Base-by-base conservation (phyloP, 305 asterid species). In the Lippia alba region DNA sequence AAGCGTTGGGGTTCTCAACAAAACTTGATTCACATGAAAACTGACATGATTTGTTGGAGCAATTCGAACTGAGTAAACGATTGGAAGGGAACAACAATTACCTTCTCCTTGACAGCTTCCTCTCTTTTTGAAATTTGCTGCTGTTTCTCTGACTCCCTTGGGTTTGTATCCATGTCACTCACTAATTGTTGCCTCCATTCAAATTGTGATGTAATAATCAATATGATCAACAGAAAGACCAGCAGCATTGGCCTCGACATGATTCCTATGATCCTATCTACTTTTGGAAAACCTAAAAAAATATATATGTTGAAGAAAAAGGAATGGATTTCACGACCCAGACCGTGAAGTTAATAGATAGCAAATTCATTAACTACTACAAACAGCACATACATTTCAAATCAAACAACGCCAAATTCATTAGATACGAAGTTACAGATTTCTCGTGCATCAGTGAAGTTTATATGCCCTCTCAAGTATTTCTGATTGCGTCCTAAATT, bases 61-160 rank as follows among this genome's bases (percentile, higher is more conserved):
- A 2, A 2, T 64, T 46, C 60, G 15, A 60, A 32, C 10, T 49
- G 34, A 30, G 34, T 2, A 24, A 58, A 18, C 54, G 30, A 70
- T 19, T 11, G 16, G 68, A 66, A 54, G 56, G 45, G 57, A 74
- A 33, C 67, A 17, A 56, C 45, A 61, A 63, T 72, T 79, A 94
- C 99, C 97, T 94, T 94, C 85, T 93, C 96, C 74, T 91, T 91
- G 61, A 91, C 86, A 56, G 78, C 81, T 75, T 89, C 96, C 83
- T 86, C 93, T 65, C 91, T 85, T 67, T 87, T 81, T 2, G 91
- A 86, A 69, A 84, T 75, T 64, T 83, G 90, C 16, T 61, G 87
- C 81, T 84, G 98, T 81, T 91, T 91, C 76, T 83, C 91, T 45
- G 98, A 85, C 56, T 85, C 81, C 64, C 80, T 78, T 16, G 86